Percentiles rank a stretch among this genome's conserved stretches.
Evolutionary conservation across 2,329 filamentous ascomycete species (phyloP).

Genomic region (Aureobasidium sp.): DNA sequence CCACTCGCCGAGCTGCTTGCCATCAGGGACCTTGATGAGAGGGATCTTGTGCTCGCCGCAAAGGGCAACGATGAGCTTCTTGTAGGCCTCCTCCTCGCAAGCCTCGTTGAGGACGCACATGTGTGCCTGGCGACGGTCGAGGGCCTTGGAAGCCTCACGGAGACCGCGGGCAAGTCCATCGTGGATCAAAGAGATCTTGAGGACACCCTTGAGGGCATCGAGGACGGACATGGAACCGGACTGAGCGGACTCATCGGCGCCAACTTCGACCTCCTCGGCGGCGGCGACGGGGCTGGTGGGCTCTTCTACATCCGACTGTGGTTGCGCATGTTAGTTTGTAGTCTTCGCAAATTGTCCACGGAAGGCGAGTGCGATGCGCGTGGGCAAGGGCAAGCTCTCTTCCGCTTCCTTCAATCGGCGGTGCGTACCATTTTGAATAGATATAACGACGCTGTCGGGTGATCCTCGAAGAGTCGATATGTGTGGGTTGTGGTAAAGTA

Average conservation of each 20-base stretch:
- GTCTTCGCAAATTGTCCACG: not conserved
- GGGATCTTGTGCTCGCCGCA: conserved; percentile 99
- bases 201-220: conserved; percentile 96
- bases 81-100: conserved; percentile 99
- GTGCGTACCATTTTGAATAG: conserved; percentile 32
- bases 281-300: conserved; percentile 73
- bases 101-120: conserved; percentile 99
- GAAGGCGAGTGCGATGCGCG: not conserved
- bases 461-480: conserved; percentile 34
- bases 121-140: conserved; percentile 97
- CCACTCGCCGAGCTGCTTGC: conserved; percentile 99
- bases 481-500: conserved; percentile 3
- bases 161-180: conserved; percentile 98
- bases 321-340: not conserved
- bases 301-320: conserved; percentile 99
- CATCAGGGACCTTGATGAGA: conserved; percentile 98
- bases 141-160: conserved; percentile 96
- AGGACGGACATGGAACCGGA: conserved; percentile 89
- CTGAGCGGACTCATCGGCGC: conserved; percentile 75
- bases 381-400: too few species aligned
- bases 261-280: conserved; percentile 86
- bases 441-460: conserved; percentile 28
- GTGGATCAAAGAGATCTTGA: conserved; percentile 99
- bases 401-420: not conserved
- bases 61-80: conserved; percentile 98